Evolutionary conservation across 1,139 yeast genomes (phyloP).

Genomic region (Pneumocystis wakefieldiae): DNA sequence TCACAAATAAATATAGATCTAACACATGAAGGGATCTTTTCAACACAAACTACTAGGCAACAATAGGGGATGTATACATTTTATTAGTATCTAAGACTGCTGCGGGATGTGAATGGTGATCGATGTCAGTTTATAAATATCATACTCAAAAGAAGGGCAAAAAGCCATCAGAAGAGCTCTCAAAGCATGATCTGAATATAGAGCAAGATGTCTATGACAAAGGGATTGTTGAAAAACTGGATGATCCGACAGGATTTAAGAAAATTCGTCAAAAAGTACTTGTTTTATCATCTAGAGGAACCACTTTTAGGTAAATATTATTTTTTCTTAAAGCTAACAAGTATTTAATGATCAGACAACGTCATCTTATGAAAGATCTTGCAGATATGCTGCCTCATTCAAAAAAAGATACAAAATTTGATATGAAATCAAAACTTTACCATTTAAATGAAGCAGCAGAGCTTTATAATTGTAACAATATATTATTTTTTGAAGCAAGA

Average conservation of each 20-base stretch:
- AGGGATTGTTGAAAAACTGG: background rate
- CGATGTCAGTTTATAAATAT: background rate
- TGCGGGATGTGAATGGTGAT: background rate
- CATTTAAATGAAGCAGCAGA: constrained; percentile 93
- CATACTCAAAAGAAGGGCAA: background rate
- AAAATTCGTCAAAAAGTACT: constrained; percentile 40
- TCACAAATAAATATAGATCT: background rate
- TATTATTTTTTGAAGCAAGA: constrained; percentile 87
- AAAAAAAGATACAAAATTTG: constrained; percentile 91
- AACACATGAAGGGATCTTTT: background rate
- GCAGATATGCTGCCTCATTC: constrained; percentile 77
- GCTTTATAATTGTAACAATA: constrained; percentile 89
- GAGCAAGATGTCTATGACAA: background rate
- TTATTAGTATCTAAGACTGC: background rate
- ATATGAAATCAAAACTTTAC: constrained; percentile 74
- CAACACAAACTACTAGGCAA: background rate
- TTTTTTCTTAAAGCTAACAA: background rate
- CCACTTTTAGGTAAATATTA: constrained; percentile 27
- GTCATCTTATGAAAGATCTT: constrained; percentile 80
- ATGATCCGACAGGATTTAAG: background rate
- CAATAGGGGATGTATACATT: background rate
- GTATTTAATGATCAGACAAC: constrained; percentile 53
- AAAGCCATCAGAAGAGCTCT: background rate
- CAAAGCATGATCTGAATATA: background rate
- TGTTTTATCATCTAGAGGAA: constrained; percentile 86